A percentile compares a stretch with the other conserved stretches of the same genome.
Evolutionary conservation across 1,139 yeast species (phyloP).

Genomic region (Zygosaccharomyces pseudobailii): DNA sequence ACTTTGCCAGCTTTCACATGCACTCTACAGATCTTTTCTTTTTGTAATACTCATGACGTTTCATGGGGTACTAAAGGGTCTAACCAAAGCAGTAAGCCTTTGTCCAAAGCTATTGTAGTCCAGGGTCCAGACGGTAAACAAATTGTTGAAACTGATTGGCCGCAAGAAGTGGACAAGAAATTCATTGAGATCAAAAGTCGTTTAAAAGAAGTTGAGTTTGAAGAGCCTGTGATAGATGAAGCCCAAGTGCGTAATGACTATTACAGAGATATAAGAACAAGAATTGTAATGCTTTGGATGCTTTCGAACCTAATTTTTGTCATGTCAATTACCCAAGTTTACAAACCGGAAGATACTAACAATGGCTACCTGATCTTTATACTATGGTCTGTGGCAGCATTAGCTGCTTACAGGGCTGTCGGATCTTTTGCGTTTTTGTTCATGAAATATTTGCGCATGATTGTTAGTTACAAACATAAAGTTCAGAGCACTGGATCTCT

Average conservation of each 20-base stretch:
- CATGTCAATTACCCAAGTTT: conserved; percentile 83
- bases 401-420: conserved; percentile 71
- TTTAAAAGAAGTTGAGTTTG: conserved; percentile 50
- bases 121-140: conserved; percentile 51
- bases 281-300: conserved; percentile 92
- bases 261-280: conserved; percentile 88
- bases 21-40: conserved; percentile 87
- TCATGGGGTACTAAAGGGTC: conserved; percentile 98
- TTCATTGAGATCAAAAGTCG: conserved; percentile 80
- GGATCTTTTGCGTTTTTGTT: conserved; percentile 70
- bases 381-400: conserved; percentile 83
- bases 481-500: conserved; percentile 32
- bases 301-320: conserved; percentile 71
- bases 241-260: conserved; percentile 72
- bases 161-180: conserved; percentile 62
- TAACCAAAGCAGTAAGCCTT: conserved; percentile 60
- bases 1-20: conserved; percentile 90
- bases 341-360: conserved; percentile 55
- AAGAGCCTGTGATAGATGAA: conserved; percentile 33
- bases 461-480: conserved; percentile 38
- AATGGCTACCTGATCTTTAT: conserved; percentile 80
- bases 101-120: conserved; percentile 59
- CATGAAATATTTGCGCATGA: conserved; percentile 39
- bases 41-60: conserved; percentile 93
- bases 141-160: conserved; percentile 79